Evolutionary conservation across 495 filamentous ascomycete genomes (phyloP), one percentile per base, ranked within the genome.

Genomic region (Tirmania nivea): DNA sequence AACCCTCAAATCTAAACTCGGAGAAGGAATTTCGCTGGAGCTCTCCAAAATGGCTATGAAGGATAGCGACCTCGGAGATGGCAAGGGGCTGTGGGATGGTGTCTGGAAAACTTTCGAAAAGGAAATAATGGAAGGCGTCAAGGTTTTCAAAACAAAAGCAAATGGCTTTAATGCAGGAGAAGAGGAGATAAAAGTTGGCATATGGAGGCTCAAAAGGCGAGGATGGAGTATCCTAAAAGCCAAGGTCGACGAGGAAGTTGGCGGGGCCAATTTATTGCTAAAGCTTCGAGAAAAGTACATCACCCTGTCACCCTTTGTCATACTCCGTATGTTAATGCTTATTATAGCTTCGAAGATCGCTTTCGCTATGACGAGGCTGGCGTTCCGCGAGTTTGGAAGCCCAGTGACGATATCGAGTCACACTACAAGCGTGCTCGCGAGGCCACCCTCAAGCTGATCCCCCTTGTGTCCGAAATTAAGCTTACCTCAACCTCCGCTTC

Each of bases 301-400:
- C 51, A 37, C 48, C 14, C 35, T 21, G 12, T 35, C 21, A 31
- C 54, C 1, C 25, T 7, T 3, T 31, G 25, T 31, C 25, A 0
- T 7, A 7, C 25, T 31, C 20, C 50, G 7, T 42, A 16, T 16
- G 5, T 10, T n/a, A 52, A 51, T 60, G 25, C 4, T 1, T 31
- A 31, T 31, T 49, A 35, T 49, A 63, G 59, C 67, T 97, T 97
- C 58, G 90, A 97, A 62, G 90, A 97, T 69, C 94, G 92, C 64
- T 97, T 97, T 75, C 83, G 90, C 54, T 97, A 97, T 60, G 92
- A 97, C 57, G 88, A 93, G 49, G 79, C 78, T 12, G 92, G 92
- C 36, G 92, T 97, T 3, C 90, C 90, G 5, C 74, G 90, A 37
- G 94, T 97, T 62, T 97, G 90, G 90, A 81, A 92, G 19, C 90